Evolutionary conservation across 2,329 filamentous ascomycete species (phyloP).

Genomic region (Monilinia aucupariae): DNA sequence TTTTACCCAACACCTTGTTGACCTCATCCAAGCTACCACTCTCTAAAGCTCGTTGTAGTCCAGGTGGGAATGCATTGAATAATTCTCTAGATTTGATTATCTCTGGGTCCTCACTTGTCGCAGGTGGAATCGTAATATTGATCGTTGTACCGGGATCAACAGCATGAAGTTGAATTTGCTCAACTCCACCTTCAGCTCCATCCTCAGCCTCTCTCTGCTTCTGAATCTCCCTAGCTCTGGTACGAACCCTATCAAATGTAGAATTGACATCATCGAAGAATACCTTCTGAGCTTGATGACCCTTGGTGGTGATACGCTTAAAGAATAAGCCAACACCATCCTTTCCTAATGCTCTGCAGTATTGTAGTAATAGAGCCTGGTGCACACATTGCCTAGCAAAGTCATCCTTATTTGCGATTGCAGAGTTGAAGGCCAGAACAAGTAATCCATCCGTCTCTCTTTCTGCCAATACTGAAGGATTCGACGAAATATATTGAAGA

Average conservation of each 20-base stretch:
- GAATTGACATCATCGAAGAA: constrained; percentile 90
- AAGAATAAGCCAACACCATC: constrained; percentile 93
- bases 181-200: constrained; percentile 60
- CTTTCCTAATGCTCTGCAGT: constrained; percentile 82
- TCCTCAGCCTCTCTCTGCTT: constrained; percentile 49
- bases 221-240: constrained; percentile 49
- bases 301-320: constrained; percentile 84
- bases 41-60: constrained; percentile 75
- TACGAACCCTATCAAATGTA: constrained; percentile 78
- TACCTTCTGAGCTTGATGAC: constrained; percentile 83
- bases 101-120: constrained; percentile 59
- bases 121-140: constrained; percentile 74
- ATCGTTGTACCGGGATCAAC: constrained; percentile 91
- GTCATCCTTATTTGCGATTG: constrained; percentile 70
- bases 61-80: constrained; percentile 78
- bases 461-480: constrained; percentile 76
- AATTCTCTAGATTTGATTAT: constrained; percentile 62
- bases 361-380: constrained; percentile 86
- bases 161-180: constrained; percentile 96
- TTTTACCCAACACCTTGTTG: constrained; percentile 79
- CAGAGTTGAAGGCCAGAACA: constrained; percentile 84
- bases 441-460: constrained; percentile 86
- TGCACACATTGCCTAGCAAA: constrained; percentile 83
- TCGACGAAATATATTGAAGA: constrained; percentile 68
- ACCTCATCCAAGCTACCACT: constrained; percentile 85